Evolutionary conservation across 345 rosid species (phyloP), one percentile per base, ranked within the genome.

Genomic region (Odontarrhena argentea): DNA sequence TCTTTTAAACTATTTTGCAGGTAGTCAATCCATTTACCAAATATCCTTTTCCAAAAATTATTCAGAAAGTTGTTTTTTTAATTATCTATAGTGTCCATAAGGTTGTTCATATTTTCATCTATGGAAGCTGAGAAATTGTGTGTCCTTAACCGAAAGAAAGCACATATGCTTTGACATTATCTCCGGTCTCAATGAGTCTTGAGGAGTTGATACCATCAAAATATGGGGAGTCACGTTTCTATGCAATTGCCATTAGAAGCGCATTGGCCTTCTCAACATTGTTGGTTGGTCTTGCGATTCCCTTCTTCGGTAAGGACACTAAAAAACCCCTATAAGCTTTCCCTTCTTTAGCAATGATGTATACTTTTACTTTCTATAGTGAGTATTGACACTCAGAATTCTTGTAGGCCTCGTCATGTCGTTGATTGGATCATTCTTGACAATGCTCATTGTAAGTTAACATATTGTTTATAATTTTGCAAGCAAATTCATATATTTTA

Each of bases 21-120:
- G 91, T 93, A 3, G 91, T 93, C 6, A 93, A 83, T 65, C 98
- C 98, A 50, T 87, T 93, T 73, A 89, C 98, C 78, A 93, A 93
- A 86, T 93, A 83, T 84, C 89, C 88, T 84, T 80, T 74, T 34
- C 43, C 37, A 42, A 42, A 52, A 32, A 36, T 7, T 14, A 34
- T 9, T 49, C 12, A 53, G 5, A 52, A 40, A 28, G 1, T 13
- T 45, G 22, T 48, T 35, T 2, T 24, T 45, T 34, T 48, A 24
- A 38, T 45, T 48, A 15, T 42, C 41, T 72, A 1, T 42, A 42
- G 9, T 8, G 36, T 28, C 42, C 5, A 28, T 35, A 18, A 48
- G 15, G 25, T 45, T 37, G 26, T 40, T 18, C 48, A 15, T 14
- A 24, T 35, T 44, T 3, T 55, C 40, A 46, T 46, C 53, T 24